phyloP scores from a whole-genome alignment of 106 monocot genomes.

The Vanilla planifolia region DNA sequence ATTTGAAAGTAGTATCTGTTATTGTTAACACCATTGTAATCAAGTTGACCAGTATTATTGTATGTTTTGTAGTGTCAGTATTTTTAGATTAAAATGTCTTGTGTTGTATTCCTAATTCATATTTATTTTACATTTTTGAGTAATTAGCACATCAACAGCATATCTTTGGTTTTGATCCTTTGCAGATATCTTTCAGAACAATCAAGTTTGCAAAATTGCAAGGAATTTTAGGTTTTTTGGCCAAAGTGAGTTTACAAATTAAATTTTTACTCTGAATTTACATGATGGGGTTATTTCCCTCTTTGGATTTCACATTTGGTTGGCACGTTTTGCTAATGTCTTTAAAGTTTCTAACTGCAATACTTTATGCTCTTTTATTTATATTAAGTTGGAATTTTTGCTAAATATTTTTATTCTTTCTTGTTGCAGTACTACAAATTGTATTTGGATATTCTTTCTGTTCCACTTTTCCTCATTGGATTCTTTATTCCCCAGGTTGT shows the following conservation, averaged over 20 bases:
- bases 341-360: constrained; percentile 1
- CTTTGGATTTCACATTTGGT: no score
- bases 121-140: background rate
- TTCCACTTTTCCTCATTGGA: constrained; percentile 79
- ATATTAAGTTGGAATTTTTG: background rate
- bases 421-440: constrained; percentile 84
- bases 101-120: background rate
- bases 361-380: background rate
- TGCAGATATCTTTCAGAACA: constrained; percentile 74
- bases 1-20: background rate
- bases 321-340: no score
- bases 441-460: constrained; percentile 77
- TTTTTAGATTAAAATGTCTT: constrained; percentile 2
- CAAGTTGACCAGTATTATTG: background rate
- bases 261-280: background rate
- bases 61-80: background rate
- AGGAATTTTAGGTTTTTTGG: constrained; percentile 72
- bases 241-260: constrained; percentile 55
- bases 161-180: constrained; percentile 7
- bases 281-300: background rate
- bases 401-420: constrained; percentile 6
- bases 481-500: constrained; percentile 88
- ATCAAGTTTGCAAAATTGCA: constrained; percentile 37
- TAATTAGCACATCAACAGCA: constrained; percentile 10
- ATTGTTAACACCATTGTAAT: background rate